Conservation (phyloP, 2,329 filamentous ascomycete genomes). For the Alternaria metachromatica region DNA sequence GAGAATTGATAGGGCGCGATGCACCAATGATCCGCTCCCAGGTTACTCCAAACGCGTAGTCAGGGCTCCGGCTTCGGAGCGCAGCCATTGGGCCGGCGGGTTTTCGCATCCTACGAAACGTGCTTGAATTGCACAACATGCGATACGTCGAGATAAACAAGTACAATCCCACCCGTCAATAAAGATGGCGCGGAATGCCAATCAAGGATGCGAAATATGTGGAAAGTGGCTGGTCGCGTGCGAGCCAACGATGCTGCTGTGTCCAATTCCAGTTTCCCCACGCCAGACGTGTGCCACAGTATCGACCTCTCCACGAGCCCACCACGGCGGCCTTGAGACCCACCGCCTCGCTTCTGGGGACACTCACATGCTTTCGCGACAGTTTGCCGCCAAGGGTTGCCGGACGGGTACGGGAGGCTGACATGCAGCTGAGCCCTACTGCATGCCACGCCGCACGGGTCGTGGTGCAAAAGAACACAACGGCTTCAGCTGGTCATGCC, state of each 20-base stretch:
- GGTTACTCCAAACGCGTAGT: conserved; percentile 32
- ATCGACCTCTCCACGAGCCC: conserved; percentile 26
- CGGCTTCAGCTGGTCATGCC: conserved; percentile 18
- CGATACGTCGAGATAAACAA: conserved; percentile 29
- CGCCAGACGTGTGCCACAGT: conserved; percentile 15
- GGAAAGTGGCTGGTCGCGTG: conserved; percentile 14
- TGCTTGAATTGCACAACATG: conserved; percentile 25
- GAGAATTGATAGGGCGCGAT: conserved; percentile 24
- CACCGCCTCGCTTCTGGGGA: conserved; percentile 25
- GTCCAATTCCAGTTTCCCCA: conserved; percentile 25
- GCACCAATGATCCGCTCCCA: conserved; percentile 15
- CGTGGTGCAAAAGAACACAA: conserved; percentile 14
- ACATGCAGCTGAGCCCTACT: conserved; percentile 28
- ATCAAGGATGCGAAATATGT: neutral
- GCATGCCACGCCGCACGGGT: conserved; percentile 18
- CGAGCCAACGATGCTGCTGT: conserved; percentile 7
- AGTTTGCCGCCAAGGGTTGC: conserved; percentile 25
- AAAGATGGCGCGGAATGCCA: neutral
- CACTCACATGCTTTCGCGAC: conserved; percentile 33
- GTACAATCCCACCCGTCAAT: conserved; percentile 16
- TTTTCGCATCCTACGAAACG: conserved; percentile 18
- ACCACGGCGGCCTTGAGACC: conserved; percentile 17
- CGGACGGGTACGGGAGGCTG: conserved; percentile 28
- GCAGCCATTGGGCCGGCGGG: conserved; percentile 27
- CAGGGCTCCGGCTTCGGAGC: conserved; percentile 40